Base-by-base conservation (phyloP, 2,329 filamentous ascomycete genomes). In the Cladobotryum mycophilum region DNA sequence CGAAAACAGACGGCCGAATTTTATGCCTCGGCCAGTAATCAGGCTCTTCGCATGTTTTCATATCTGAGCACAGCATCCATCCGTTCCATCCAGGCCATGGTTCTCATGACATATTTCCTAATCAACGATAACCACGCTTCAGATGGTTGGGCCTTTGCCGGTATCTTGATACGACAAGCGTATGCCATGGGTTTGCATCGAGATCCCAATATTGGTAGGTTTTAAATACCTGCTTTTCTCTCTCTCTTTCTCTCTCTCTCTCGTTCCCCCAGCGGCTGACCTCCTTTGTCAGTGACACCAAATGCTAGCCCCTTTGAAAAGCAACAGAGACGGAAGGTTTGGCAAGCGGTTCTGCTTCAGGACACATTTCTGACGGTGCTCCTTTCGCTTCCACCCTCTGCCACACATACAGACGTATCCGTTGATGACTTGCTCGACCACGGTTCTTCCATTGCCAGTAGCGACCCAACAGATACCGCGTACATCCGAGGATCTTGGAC, bases 71-170 rank as follows among this genome's bases (percentile, higher is more conserved):
- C 81, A 41, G 85, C 86, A 2, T 88, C 85, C 0, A 75, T 89
- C 45, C 75, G 82, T 20, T 87, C 86, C 1, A 81, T 91, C 33
- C 86, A 89, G 65, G 82, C 88, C 41, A 91, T 91, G 86, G 84
- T 90, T 0, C 69, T 92, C 51, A 82, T 90, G 53, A 84, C 83
- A 0, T 91, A 91, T 62, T 92, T 92, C 59, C 73, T 92, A 35
- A 90, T 91, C 71, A 92, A 92, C 60, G 87, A 92, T 65, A 90
- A 90, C 60, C 87, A 91, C 60, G 86, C 86, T 4, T 88, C 85
- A 0, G 88, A 92, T 63, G 88, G 87, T 1, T 92, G 87, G 83
- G 84, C 86, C 0, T 92, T 90, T 72, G 85, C 85, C 0, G 88
- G 88, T 5, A 84, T 92, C 22, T 67, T 89, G 18, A 83, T 89